These are phyloP conservation scores for Ambrosiella cleistominuta DNA, from an alignment of 2,329 filamentous ascomycete species.

Conservation along the genomic window DNA sequence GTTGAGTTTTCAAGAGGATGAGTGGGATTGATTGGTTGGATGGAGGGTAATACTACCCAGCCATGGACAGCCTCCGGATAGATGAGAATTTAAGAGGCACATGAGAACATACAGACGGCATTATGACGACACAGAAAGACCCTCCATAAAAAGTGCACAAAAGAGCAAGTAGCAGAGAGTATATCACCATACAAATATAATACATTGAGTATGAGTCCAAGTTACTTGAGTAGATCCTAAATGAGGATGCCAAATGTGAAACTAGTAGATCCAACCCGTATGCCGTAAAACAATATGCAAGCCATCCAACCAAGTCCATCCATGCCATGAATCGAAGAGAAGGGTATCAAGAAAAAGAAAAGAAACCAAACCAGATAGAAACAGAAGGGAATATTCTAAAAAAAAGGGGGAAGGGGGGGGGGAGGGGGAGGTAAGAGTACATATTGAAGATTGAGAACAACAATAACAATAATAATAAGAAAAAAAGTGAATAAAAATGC, in stretches of 20 bases:
- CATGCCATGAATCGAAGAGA: neutral
- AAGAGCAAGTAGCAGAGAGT: neutral
- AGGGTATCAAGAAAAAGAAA: neutral
- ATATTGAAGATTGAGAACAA: neutral
- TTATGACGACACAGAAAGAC: neutral
- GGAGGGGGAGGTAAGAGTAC: neutral
- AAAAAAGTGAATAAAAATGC: conserved; percentile 6
- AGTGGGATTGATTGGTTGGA: neutral
- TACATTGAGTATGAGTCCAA: no score
- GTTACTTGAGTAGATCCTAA: no score
- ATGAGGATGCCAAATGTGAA: neutral
- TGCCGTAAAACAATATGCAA: neutral
- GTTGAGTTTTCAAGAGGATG: neutral
- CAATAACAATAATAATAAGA: neutral
- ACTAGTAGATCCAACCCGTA: neutral
- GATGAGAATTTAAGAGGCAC: neutral
- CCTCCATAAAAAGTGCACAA: neutral
- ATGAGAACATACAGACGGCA: neutral
- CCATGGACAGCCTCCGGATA: neutral
- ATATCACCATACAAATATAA: neutral
- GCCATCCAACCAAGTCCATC: conserved; percentile 1
- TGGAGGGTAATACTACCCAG: neutral
- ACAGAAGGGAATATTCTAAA: neutral
- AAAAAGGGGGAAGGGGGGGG: neutral
- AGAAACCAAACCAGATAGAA: conserved; percentile 1